A percentile compares a stretch with the other conserved stretches of the same genome.
phyloP scores from a whole-genome alignment of 148 eudicot genomes.

The Chenopodium quinoa region DNA sequence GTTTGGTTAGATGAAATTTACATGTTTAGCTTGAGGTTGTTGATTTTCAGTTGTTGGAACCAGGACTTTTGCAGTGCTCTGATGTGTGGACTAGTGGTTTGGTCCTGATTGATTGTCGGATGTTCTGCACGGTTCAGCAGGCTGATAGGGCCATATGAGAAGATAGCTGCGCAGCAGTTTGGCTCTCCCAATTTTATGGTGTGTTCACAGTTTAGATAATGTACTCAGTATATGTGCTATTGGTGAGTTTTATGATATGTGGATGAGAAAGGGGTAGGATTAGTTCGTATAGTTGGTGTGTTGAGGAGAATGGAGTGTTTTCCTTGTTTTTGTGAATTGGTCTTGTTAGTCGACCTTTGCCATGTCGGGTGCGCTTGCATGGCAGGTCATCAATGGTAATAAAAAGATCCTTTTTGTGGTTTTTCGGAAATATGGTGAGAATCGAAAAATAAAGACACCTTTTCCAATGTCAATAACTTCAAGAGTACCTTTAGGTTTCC shows the following conservation, averaged over 20 bases:
- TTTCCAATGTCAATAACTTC: not conserved
- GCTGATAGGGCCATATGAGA: too few relatives aligned
- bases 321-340: not conserved
- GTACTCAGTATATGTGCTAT: too few relatives aligned
- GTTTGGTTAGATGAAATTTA: too few relatives aligned
- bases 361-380: conserved; percentile 52
- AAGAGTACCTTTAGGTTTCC: not conserved
- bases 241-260: not conserved
- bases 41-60: too few relatives aligned
- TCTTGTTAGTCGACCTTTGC: conserved; percentile 40
- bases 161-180: not conserved
- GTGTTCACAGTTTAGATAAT: too few relatives aligned
- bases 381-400: conserved; percentile 40
- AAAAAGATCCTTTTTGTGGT: conserved; percentile 10
- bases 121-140: too few relatives aligned
- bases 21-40: too few relatives aligned
- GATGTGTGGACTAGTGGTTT: too few relatives aligned
- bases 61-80: too few relatives aligned
- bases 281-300: not conserved
- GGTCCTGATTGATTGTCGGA: too few relatives aligned
- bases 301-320: not conserved
- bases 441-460: not conserved
- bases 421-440: too few relatives aligned
- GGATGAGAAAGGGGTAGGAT: not conserved
- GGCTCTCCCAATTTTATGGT: not conserved